Conservation (phyloP, 768 basidiomycete genomes). For the Amylocystis lapponica region DNA sequence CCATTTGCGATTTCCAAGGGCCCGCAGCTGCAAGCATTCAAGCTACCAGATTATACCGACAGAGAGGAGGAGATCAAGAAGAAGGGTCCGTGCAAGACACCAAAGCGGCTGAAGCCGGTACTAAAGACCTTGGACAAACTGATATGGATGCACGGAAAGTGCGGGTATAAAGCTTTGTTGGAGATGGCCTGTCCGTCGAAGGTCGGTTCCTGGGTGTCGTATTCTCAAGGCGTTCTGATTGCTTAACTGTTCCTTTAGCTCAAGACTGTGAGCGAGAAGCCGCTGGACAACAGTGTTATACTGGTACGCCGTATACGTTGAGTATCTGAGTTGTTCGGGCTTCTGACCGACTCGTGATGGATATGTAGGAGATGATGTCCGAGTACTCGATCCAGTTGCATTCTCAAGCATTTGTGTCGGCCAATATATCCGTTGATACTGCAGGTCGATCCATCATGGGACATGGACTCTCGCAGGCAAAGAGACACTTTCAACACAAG, state of each 20-base stretch:
- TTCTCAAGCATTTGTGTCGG: constrained; percentile 42
- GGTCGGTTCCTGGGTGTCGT: constrained; percentile 31
- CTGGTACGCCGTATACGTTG: constrained; percentile 35
- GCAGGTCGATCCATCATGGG: constrained; percentile 40
- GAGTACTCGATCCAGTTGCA: constrained; percentile 52
- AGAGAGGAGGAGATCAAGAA: constrained; percentile 62
- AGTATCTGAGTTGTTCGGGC: constrained; percentile 1
- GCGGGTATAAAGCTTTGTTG: constrained; percentile 61
- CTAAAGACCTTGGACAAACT: constrained; percentile 54
- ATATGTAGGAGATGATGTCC: constrained; percentile 69
- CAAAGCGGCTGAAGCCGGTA: constrained; percentile 57
- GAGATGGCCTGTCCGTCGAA: constrained; percentile 74
- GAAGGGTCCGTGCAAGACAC: constrained; percentile 56
- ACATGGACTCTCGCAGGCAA: constrained; percentile 43
- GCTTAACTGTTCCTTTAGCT: constrained; percentile 27
- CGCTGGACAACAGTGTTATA: constrained; percentile 58
- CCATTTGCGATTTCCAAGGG: constrained; percentile 38
- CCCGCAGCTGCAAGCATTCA: constrained; percentile 23
- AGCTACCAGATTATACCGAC: constrained; percentile 48
- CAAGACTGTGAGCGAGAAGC: constrained; percentile 29
- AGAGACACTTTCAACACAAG: constrained; percentile 42
- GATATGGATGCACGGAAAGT: constrained; percentile 62
- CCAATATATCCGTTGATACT: constrained; percentile 48
- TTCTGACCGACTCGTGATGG: not conserved
- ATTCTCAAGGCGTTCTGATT: not conserved